These are phyloP conservation scores for Emmonsia crescens DNA, from an alignment of 2,329 filamentous ascomycete genomes.

Conservation along the genomic window DNA sequence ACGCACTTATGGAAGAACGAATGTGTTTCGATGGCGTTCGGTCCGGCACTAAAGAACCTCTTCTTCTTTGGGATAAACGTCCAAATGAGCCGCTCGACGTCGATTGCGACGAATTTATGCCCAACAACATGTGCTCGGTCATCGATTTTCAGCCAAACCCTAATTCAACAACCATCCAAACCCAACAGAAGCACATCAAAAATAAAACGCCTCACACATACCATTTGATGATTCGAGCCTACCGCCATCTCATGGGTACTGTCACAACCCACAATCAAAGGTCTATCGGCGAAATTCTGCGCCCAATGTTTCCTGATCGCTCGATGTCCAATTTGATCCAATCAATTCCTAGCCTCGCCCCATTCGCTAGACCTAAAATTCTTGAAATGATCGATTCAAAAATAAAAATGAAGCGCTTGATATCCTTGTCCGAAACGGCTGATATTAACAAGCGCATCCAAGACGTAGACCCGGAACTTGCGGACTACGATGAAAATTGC, in stretches of 20 bases:
- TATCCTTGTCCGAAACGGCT: not conserved
- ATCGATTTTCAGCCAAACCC: conserved; percentile 27
- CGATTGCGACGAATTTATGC: conserved; percentile 53
- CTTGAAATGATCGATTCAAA: conserved; percentile 12
- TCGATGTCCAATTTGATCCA: conserved; percentile 23
- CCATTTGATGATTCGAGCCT: conserved; percentile 19
- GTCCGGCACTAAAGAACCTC: conserved; percentile 30
- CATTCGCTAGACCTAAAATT: conserved; percentile 14
- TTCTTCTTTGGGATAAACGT: conserved; percentile 59
- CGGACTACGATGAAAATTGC: conserved; percentile 11
- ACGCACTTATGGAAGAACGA: not conserved
- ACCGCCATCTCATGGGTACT: conserved; percentile 17
- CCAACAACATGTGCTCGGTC: conserved; percentile 33
- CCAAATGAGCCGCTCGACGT: conserved; percentile 57
- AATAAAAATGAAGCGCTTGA: not conserved
- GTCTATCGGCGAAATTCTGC: conserved; percentile 18
- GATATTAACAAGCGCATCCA: not conserved
- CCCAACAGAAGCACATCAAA: conserved; percentile 13
- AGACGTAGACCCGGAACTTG: conserved; percentile 2
- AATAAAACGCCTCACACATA: conserved; percentile 12
- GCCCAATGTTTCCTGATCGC: conserved; percentile 22
- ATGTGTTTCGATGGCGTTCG: not conserved
- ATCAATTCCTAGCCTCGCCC: conserved; percentile 23
- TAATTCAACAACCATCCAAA: conserved; percentile 16
- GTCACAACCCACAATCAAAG: conserved; percentile 13